These are phyloP conservation scores for Psidium friedrichsthalianum DNA, from an alignment of 345 rosid genomes.

Conservation along the genomic window DNA sequence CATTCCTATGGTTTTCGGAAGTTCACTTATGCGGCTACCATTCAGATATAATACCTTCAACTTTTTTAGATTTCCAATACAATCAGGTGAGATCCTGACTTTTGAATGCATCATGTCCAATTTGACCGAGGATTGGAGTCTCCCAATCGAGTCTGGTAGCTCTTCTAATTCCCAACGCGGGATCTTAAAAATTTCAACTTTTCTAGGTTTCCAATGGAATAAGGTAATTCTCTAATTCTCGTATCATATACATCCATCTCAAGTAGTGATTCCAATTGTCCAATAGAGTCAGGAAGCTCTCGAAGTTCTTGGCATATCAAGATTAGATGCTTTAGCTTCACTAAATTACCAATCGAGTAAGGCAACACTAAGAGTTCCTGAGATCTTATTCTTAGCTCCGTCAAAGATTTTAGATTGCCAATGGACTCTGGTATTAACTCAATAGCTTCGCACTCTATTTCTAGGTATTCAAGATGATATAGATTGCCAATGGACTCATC, in stretches of 20 bases:
- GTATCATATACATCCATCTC: fast-evolving
- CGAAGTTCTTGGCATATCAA: fast-evolving
- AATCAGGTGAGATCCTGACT: too few relatives aligned
- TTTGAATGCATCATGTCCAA: neutral
- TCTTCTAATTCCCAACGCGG: fast-evolving
- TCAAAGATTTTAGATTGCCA: too few relatives aligned
- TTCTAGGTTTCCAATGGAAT: too few relatives aligned
- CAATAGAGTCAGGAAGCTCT: neutral
- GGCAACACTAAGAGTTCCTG: neutral
- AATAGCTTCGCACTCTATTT: too few relatives aligned
- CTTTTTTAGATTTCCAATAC: neutral
- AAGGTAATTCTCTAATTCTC: too few relatives aligned
- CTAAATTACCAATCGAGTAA: neutral
- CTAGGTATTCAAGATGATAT: neutral
- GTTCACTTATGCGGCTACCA: fast-evolving
- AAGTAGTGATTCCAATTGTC: neutral
- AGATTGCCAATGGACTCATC: neutral
- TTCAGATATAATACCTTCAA: neutral
- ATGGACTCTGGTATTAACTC: too few relatives aligned
- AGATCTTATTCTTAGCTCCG: neutral
- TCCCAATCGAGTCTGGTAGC: neutral
- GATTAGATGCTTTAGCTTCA: neutral
- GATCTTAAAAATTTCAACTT: too few relatives aligned
- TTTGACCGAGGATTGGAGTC: neutral
- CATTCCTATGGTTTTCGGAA: neutral